Conservation (phyloP, 495 filamentous ascomycete genomes). For the Podospora conica region DNA sequence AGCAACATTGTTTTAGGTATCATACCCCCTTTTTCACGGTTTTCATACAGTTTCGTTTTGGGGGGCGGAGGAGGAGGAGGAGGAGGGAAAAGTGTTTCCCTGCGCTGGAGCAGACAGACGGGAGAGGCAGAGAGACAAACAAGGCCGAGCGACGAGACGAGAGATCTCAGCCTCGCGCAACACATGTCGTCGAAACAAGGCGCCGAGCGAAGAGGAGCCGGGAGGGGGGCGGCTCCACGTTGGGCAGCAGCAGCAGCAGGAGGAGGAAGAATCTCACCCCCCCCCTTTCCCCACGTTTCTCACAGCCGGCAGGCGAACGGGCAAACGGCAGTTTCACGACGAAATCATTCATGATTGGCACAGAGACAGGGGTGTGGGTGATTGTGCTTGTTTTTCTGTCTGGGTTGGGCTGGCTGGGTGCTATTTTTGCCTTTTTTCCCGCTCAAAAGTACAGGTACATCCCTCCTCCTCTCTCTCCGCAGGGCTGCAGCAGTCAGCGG, state of each 20-base stretch:
- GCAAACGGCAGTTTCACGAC: slow-evolving; percentile 37
- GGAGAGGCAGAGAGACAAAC: slow-evolving; percentile 3
- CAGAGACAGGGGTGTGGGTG: slow-evolving; percentile 15
- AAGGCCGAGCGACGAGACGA: neutral
- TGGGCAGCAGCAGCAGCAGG: neutral
- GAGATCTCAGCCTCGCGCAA: slow-evolving; percentile 21
- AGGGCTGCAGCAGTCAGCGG: slow-evolving; percentile 19
- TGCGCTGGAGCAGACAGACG: neutral
- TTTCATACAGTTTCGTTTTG: neutral
- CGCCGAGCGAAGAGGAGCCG: slow-evolving; percentile 22
- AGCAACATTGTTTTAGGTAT: neutral
- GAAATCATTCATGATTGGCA: slow-evolving; percentile 44
- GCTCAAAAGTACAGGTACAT: slow-evolving; percentile 29
- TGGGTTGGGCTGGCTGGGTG: neutral
- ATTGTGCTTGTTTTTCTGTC: slow-evolving; percentile 13
- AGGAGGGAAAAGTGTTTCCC: neutral
- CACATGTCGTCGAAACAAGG: slow-evolving; percentile 24
- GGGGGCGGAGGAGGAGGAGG: neutral
- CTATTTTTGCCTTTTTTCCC: neutral
- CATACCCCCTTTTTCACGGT: slow-evolving; percentile 12
- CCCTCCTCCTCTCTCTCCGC: slow-evolving; percentile 9
- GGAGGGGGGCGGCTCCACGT: slow-evolving; percentile 6
- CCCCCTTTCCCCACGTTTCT: slow-evolving; percentile 2
- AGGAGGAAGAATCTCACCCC: slow-evolving; percentile 20
- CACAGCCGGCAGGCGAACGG: slow-evolving; percentile 6